Evolutionary conservation across 2,329 filamentous ascomycete species (phyloP).

Genomic region (Blumeria hordei): DNA sequence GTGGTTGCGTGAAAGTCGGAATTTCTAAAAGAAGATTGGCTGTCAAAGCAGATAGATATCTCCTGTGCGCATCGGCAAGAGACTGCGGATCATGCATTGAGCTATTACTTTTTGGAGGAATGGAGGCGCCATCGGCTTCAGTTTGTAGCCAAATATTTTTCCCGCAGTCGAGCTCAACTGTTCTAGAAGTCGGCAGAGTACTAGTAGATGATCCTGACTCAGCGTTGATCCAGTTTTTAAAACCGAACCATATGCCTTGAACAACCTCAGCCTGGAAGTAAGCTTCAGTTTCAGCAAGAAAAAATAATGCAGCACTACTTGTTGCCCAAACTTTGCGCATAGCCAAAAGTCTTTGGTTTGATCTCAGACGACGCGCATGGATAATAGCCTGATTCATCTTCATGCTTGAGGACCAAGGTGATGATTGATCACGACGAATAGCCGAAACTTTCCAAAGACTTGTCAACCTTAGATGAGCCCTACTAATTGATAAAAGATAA

Average conservation of each 20-base stretch:
- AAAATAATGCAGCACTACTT: conserved; percentile 65
- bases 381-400: conserved; percentile 34
- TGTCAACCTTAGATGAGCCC: conserved; percentile 64
- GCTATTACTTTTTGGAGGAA: conserved; percentile 6
- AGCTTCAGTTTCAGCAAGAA: conserved; percentile 64
- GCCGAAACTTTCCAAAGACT: conserved; percentile 70
- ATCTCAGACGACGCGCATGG: conserved; percentile 35
- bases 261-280: conserved; percentile 85
- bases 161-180: conserved; percentile 2
- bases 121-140: conserved; percentile 5
- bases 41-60: conserved; percentile 46
- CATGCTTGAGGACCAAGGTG: conserved; percentile 40
- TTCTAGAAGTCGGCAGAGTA: conserved; percentile 3
- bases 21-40: conserved; percentile 43
- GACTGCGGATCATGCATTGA: conserved; percentile 55
- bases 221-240: conserved; percentile 45
- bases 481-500: conserved; percentile 65
- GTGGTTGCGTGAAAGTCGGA: conserved; percentile 32
- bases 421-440: conserved; percentile 52
- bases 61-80: conserved; percentile 53
- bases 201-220: conserved; percentile 4
- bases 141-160: conserved; percentile 19
- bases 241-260: conserved; percentile 54
- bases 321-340: conserved; percentile 82
- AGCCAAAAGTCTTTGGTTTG: conserved; percentile 33